Percentiles rank a stretch among this genome's conserved stretches.
Evolutionary conservation across 1,139 yeast species (phyloP).

Genomic region (Pneumocystis sp.): DNA sequence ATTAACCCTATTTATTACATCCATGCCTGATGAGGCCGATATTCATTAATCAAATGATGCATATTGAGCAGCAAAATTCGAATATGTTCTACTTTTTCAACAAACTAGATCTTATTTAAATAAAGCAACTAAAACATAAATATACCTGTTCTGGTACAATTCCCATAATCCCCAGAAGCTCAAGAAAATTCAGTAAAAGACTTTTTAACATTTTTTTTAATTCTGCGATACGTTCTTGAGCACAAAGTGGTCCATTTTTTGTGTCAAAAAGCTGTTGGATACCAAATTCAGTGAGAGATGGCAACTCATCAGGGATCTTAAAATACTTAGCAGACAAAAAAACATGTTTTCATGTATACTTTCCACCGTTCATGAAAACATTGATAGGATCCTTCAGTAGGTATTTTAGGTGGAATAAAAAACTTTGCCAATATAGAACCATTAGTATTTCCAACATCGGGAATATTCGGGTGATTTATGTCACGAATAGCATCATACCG

Average conservation of each 20-base stretch:
- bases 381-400: constrained; percentile 46
- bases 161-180: constrained; percentile 57
- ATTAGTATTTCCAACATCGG: constrained; percentile 5
- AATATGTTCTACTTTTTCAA: constrained; percentile 52
- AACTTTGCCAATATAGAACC: constrained; percentile 27
- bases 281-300: constrained; percentile 17
- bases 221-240: constrained; percentile 33
- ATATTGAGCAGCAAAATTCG: constrained; percentile 64
- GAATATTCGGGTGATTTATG: constrained; percentile 1
- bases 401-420: constrained; percentile 49
- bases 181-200: constrained; percentile 53
- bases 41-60: constrained; percentile 69
- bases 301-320: constrained; percentile 13
- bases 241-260: constrained; percentile 54
- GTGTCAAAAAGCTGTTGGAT: constrained; percentile 28
- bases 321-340: background rate
- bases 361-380: constrained; percentile 79
- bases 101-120: constrained; percentile 27
- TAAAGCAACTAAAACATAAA: background rate
- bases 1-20: background rate
- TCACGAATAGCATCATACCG: constrained; percentile 7
- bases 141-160: constrained; percentile 41
- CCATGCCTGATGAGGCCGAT: constrained; percentile 69
- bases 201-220: constrained; percentile 57
- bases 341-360: constrained; percentile 17